Base-by-base conservation (phyloP, 164 flowering plant genomes). In the Amborella trichopoda region DNA sequence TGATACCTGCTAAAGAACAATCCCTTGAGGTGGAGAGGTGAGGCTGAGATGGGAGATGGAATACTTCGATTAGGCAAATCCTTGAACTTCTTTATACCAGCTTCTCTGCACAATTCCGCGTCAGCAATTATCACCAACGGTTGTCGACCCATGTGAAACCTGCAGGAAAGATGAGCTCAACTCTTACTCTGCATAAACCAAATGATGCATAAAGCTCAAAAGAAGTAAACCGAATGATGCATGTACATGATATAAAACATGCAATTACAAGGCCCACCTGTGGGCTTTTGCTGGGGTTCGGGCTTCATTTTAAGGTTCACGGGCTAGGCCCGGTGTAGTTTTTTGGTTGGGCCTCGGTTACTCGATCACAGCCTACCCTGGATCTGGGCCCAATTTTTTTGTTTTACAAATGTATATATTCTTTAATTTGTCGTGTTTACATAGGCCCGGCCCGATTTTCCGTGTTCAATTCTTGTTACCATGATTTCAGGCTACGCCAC, bases 111-210 rank as follows among this genome's bases (percentile, higher is more conserved):
- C 1, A 93, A 69, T 60, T 88, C 96, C 25, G 99, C 58, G 50
- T 81, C 88, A 19, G 99, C 96, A 46, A 88, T 64, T 11, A 93
- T 88, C 25, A 93, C 72, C 51, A 93, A 52, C 5, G 99, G 96
- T 41, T 93, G 99, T 55, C 95, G 82, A 0, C 96, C 99, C 94
- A 93, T 75, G 17, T 82, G 96, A 60, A 88, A 93, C 65, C 99
- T 91, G 70, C 48, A 38, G 6, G 20, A 38, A 16, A 51, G 14
- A 26, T 26, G 1, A 19, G 6, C 1, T 13, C 19, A 13, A 12
- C 36, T n/a, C 23, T 46, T 10, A 9, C 11, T n/a, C n/a, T n/a
- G n/a, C n/a, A n/a, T n/a, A n/a, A n/a, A n/a, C n/a, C n/a, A n/a
- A n/a, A n/a, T n/a, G n/a, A n/a, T n/a, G n/a, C n/a, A n/a, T n/a